Evolutionary conservation across 1,139 yeast genomes (phyloP).

Genomic region (Geotrichum histeridarum): DNA sequence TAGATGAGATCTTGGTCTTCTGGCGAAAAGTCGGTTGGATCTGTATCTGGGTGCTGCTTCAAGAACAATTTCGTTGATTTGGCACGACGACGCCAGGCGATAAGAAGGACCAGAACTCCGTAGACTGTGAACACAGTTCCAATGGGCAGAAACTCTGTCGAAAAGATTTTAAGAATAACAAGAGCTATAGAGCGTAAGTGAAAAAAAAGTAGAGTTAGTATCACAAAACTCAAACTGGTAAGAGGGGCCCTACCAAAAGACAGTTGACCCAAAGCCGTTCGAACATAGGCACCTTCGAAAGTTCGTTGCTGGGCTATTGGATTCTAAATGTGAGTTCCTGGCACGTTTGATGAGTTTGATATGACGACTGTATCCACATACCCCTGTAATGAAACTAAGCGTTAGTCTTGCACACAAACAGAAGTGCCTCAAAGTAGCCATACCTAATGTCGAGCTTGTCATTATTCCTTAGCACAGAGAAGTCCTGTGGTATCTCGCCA

Average conservation of each 20-base stretch:
- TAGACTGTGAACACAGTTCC: constrained; percentile 39
- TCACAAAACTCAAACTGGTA: neutral
- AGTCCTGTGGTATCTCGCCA: constrained; percentile 1
- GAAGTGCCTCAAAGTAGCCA: neutral
- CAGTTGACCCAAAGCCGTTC: constrained; percentile 41
- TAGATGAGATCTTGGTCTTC: neutral
- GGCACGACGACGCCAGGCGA: constrained; percentile 34
- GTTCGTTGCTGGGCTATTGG: constrained; percentile 40
- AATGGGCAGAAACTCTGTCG: constrained; percentile 38
- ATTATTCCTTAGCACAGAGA: constrained; percentile 1
- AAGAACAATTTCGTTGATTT: constrained; percentile 6
- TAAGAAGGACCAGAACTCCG: constrained; percentile 35
- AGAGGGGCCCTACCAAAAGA: constrained; percentile 32
- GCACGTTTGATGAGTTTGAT: no score
- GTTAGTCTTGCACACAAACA: no score
- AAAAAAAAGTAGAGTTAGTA: neutral
- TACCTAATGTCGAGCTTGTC: constrained; percentile 16
- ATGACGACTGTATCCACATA: no score
- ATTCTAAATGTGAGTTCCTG: neutral
- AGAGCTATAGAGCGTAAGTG: constrained; percentile 25
- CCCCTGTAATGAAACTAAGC: no score
- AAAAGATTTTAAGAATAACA: constrained; percentile 38
- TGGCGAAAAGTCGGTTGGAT: constrained; percentile 7
- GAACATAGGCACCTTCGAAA: constrained; percentile 42
- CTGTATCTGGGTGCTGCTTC: constrained; percentile 8